phyloP scores from a whole-genome alignment of 2,329 filamentous ascomycete genomes.

The Aspergillus hiratsukae region DNA sequence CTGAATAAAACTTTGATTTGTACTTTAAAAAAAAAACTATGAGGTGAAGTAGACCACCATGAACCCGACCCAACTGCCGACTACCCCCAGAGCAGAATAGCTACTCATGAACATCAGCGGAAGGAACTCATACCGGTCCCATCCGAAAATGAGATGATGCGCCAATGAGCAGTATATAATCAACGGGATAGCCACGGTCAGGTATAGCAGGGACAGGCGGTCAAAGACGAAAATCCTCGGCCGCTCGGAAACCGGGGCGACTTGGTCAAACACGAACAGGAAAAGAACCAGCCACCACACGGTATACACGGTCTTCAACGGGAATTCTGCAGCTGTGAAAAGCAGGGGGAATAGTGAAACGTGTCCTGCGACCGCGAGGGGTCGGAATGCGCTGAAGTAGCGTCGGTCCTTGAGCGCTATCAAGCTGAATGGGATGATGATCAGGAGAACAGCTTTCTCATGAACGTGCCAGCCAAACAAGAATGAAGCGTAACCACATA shows the following conservation, averaged over 20 bases:
- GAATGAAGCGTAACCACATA: slow-evolving; percentile 95
- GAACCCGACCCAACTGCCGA: slow-evolving; percentile 93
- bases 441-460: slow-evolving; percentile 90
- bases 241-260: slow-evolving; percentile 76
- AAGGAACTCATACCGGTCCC: slow-evolving; percentile 71
- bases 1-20: neutral
- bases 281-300: slow-evolving; percentile 87
- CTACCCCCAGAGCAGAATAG: slow-evolving; percentile 89
- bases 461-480: slow-evolving; percentile 98
- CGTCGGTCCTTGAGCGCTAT: slow-evolving; percentile 85
- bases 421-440: slow-evolving; percentile 92
- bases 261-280: slow-evolving; percentile 76
- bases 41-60: slow-evolving; percentile 81
- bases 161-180: slow-evolving; percentile 83
- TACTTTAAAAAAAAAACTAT: slow-evolving; percentile 13
- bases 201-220: slow-evolving; percentile 84
- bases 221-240: slow-evolving; percentile 86
- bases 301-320: slow-evolving; percentile 89
- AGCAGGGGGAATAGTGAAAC: slow-evolving; percentile 92
- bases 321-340: slow-evolving; percentile 88
- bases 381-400: slow-evolving; percentile 86
- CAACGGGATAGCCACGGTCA: slow-evolving; percentile 81
- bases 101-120: slow-evolving; percentile 96
- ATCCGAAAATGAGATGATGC: slow-evolving; percentile 78
- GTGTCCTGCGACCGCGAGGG: slow-evolving; percentile 86